phyloP scores from a whole-genome alignment of 1,284 basidiomycete genomes.

The Tilletia indica region DNA sequence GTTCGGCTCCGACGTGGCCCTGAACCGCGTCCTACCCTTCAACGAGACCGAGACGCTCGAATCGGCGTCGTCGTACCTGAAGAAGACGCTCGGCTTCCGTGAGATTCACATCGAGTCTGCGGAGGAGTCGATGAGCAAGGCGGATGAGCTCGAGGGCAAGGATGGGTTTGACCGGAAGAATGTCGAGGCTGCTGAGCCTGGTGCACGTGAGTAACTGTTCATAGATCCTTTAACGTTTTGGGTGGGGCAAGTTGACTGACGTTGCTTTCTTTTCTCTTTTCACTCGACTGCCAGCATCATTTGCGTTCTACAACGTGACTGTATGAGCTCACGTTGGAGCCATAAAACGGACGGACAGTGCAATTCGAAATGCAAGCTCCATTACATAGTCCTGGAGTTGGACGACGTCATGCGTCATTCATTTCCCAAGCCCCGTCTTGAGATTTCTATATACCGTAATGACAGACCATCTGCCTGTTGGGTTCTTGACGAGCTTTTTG shows the following conservation, averaged over 20 bases:
- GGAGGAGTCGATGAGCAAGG: constrained; percentile 64
- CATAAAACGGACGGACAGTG: too few species aligned
- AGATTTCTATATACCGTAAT: too few species aligned
- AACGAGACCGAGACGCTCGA: constrained; percentile 76
- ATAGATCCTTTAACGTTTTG: background rate
- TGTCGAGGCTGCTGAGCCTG: constrained; percentile 83
- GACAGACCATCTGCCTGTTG: too few species aligned
- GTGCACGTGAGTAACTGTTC: constrained; percentile 46
- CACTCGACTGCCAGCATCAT: constrained; percentile 20
- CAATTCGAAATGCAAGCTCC: too few species aligned
- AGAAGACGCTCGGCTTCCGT: constrained; percentile 74
- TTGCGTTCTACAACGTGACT: constrained; percentile 32
- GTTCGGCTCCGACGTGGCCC: constrained; percentile 75
- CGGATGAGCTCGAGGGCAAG: constrained; percentile 61
- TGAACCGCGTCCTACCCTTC: constrained; percentile 83
- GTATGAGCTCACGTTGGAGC: too few species aligned
- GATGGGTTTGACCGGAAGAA: constrained; percentile 67
- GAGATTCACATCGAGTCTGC: constrained; percentile 71
- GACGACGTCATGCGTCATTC: too few species aligned
- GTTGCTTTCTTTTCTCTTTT: background rate
- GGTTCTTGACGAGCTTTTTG: too few species aligned
- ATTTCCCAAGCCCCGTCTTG: too few species aligned
- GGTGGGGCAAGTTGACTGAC: background rate
- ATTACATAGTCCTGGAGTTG: too few species aligned
- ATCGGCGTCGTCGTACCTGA: constrained; percentile 65